Evolutionary conservation across 768 basidiomycete species (phyloP).

Genomic region (Kwoniella bestiolae): DNA sequence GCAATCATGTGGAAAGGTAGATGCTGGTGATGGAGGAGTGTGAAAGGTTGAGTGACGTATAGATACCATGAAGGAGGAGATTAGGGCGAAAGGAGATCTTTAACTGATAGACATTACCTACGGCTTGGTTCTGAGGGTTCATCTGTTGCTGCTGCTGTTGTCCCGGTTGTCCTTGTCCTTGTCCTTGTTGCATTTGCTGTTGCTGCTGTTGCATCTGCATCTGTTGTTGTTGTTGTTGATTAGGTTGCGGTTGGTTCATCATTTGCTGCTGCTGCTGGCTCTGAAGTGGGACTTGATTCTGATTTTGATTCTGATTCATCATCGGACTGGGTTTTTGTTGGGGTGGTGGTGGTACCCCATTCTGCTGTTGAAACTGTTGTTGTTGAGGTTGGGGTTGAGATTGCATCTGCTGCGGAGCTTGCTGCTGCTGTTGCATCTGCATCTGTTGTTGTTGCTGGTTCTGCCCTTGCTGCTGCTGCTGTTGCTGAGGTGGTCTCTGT

Average conservation of each 20-base stretch:
- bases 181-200: constrained; percentile 10
- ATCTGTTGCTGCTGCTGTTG: constrained; percentile 25
- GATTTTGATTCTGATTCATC: constrained; percentile 18
- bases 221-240: constrained; percentile 28
- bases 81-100: neutral
- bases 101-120: neutral
- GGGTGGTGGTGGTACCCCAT: neutral
- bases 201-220: constrained; percentile 17
- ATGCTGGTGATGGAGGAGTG: neutral
- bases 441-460: constrained; percentile 14
- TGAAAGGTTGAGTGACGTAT: neutral
- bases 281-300: too few species aligned
- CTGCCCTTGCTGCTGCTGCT: constrained; percentile 21
- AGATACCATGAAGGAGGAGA: neutral
- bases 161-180: constrained; percentile 16
- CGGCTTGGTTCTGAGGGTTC: constrained; percentile 19
- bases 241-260: constrained; percentile 2
- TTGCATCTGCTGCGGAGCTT: constrained; percentile 10
- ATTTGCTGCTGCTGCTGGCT: too few species aligned
- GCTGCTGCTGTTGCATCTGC: constrained; percentile 22
- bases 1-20: too few species aligned
- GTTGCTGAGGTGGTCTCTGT: constrained; percentile 10
- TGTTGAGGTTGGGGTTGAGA: neutral
- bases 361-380: neutral
- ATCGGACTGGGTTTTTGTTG: constrained; percentile 7